phyloP scores from a whole-genome alignment of 2,329 filamentous ascomycete species.

The Colletotrichum tofieldiae region DNA sequence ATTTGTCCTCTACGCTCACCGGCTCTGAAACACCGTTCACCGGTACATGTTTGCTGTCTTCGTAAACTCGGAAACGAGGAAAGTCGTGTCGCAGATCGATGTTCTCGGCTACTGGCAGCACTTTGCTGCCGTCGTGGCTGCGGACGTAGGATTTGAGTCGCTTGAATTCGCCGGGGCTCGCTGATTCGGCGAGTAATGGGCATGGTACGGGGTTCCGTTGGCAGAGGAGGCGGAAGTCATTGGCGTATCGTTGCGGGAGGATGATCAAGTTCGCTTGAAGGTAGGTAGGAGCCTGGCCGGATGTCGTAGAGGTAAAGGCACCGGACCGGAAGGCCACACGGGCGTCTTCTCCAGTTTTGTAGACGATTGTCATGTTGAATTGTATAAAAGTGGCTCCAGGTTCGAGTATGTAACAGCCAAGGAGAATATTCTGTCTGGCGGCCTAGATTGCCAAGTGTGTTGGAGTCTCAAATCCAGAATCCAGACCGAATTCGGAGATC shows the following conservation, averaged over 20 bases:
- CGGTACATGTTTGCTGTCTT: conserved; percentile 56
- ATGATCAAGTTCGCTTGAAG: conserved; percentile 76
- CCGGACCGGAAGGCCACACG: conserved; percentile 61
- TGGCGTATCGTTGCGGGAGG: conserved; percentile 69
- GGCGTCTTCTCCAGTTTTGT: conserved; percentile 54
- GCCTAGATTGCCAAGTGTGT: neutral
- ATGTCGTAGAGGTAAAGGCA: conserved; percentile 61
- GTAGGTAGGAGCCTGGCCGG: conserved; percentile 68
- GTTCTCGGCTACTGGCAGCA: conserved; percentile 52
- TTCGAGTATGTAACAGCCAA: too few relatives aligned
- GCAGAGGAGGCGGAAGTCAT: conserved; percentile 72
- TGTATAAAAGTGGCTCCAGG: neutral
- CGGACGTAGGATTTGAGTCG: conserved; percentile 54
- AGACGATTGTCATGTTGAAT: conserved; percentile 6
- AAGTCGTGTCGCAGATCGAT: conserved; percentile 72
- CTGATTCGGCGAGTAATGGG: conserved; percentile 71
- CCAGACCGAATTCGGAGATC: neutral
- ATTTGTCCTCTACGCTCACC: conserved; percentile 63
- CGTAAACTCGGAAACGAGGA: conserved; percentile 72
- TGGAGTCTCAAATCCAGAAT: neutral
- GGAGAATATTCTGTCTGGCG: neutral
- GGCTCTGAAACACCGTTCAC: conserved; percentile 49
- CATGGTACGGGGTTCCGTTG: conserved; percentile 75
- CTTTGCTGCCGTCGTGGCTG: conserved; percentile 43
- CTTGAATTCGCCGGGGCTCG: conserved; percentile 58